Percentiles rank a stretch among this genome's conserved stretches.
phyloP scores from a whole-genome alignment of 2,329 filamentous ascomycete species.

The Gnomoniopsis smithogilvyi region DNA sequence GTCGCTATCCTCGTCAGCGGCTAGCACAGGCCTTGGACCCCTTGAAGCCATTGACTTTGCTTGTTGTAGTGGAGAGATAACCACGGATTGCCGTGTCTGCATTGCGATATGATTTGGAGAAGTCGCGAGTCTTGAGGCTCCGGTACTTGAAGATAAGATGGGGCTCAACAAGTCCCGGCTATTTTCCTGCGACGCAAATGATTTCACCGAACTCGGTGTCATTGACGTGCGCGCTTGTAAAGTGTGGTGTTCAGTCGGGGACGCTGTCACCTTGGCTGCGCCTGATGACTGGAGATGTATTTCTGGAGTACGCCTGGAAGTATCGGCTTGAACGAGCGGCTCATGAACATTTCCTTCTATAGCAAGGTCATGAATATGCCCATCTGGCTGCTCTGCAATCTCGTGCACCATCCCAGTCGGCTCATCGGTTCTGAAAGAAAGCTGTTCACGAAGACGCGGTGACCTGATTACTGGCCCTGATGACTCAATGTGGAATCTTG shows the following conservation, averaged over 20 bases:
- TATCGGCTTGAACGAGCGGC: not conserved
- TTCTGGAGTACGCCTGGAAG: not conserved
- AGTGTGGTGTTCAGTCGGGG: not conserved
- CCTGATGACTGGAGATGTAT: not conserved
- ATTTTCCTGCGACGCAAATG: slow-evolving; percentile 9
- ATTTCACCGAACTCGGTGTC: slow-evolving; percentile 6
- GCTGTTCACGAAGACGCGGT: not conserved
- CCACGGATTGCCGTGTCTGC: not conserved
- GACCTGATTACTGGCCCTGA: not conserved
- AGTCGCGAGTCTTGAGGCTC: not conserved
- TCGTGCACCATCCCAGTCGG: not conserved
- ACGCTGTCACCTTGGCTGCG: not conserved
- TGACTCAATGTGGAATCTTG: not conserved
- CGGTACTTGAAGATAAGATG: not conserved
- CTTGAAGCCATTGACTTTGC: not conserved
- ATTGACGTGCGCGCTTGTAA: not conserved
- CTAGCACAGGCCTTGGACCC: not conserved
- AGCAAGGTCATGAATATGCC: not conserved
- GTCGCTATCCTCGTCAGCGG: not conserved
- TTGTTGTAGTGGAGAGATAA: not conserved
- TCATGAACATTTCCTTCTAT: not conserved
- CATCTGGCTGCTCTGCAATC: not conserved
- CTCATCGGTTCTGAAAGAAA: not conserved
- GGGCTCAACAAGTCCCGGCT: not conserved
- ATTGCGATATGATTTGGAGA: not conserved